phyloP scores from a whole-genome alignment of 2,329 filamentous ascomycete genomes.

The Ceratocystis smalleyi region DNA sequence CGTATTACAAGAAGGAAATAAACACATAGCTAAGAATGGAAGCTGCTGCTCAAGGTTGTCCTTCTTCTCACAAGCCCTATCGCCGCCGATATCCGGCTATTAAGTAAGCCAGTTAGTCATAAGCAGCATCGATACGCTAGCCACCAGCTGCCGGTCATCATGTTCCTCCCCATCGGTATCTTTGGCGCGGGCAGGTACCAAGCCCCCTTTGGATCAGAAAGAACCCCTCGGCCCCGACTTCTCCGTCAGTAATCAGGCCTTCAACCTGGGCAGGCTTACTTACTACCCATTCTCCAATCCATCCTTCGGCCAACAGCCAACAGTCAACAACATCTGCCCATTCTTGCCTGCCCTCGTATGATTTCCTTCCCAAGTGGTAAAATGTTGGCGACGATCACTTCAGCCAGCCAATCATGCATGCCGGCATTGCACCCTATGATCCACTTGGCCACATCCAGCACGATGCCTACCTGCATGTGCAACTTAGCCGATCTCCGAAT shows the following conservation, averaged over 20 bases:
- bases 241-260: neutral
- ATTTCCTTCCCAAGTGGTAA: neutral
- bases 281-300: neutral
- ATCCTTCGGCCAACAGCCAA: neutral
- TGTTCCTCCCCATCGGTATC: neutral
- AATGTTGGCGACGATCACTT: neutral
- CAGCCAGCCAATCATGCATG: neutral
- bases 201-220: no score
- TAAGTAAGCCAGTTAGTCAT: neutral
- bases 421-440: neutral
- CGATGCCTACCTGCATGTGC: neutral
- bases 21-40: no score
- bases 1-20: no score
- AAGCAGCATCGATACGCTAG: neutral
- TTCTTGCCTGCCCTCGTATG: neutral
- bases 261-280: neutral
- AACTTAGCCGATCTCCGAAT: neutral
- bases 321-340: conserved; percentile 2
- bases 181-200: no score
- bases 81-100: no score
- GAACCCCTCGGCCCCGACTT: neutral
- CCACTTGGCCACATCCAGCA: neutral
- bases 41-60: no score
- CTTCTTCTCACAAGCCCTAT: no score
- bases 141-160: neutral